Evolutionary conservation across 2,329 filamentous ascomycete genomes (phyloP), one percentile per base, ranked within the genome.

Genomic region (Pleurostoma richardsiae): DNA sequence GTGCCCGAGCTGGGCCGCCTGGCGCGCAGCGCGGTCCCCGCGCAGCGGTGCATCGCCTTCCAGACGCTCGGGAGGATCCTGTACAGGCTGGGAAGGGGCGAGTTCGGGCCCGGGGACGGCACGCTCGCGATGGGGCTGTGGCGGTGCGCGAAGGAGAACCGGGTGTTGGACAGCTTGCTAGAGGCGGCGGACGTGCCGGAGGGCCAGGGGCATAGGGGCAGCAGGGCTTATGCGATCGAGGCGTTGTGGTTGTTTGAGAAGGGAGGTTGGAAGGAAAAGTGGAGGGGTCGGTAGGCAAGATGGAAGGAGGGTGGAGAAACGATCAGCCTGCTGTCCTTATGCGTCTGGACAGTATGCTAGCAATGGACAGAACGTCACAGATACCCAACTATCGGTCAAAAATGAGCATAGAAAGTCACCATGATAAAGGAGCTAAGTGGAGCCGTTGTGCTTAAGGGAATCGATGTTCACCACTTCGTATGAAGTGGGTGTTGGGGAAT

Each of bases 1-100:
- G 80, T 99, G 30, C 82, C 83, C 1, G 94, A 99, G 66, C 74
- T 99, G 1, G 85, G 90, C 1, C 81, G 86, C 30, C 76, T 96
- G 2, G 83, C 89, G 4, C 79, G 92, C 31, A 95, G 88, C 46
- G 82, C 84, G 0, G 89, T 96, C 26, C 82, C 94, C 0, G 85
- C 88, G 1, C 94, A 99, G 70, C 73, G 92, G 8, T 96, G 94
- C 59, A 79, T 97, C 51, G 90, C 94, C 0, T 96, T 90, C 66
- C 92, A 96, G 67, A 92, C 91, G 0, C 72, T 97, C 1, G 94
- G 94, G 0, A 77, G 94, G 26, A 79, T 97, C 5, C 66, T 97
- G 11, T 97, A 88, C 62, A 76, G 91, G 6, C 72, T 99, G 0
- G 92, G 94, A 0, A 79, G 75, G 42, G 90, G 82, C 2, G 78